Conservation (phyloP, 2,329 filamentous ascomycete species). For the Stylonectria norvegica region DNA sequence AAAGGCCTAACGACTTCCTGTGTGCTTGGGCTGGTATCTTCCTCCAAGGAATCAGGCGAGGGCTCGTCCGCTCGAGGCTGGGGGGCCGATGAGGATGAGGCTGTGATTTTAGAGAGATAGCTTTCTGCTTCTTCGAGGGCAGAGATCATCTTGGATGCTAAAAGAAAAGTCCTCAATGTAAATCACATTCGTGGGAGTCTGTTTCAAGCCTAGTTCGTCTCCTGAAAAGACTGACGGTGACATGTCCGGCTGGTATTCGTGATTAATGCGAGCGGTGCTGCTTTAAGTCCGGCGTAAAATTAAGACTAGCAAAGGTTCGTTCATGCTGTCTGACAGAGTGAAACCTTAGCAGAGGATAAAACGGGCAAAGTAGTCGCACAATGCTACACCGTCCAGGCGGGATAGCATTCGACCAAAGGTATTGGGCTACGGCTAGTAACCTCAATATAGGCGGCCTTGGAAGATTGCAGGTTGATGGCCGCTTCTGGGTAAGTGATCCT, state of each 20-base stretch:
- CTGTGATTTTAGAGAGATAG: not conserved
- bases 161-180: conserved; percentile 15
- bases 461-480: conserved; percentile 26
- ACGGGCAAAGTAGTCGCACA: conserved; percentile 7
- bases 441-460: conserved; percentile 22
- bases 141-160: conserved; percentile 3
- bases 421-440: conserved; percentile 29
- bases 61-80: not conserved
- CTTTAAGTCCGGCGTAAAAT: conserved; percentile 7
- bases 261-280: conserved; percentile 4
- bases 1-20: conserved; percentile 7
- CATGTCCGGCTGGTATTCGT: conserved; percentile 3
- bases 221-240: conserved; percentile 14
- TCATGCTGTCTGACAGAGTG: not conserved
- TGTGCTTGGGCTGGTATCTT: not conserved
- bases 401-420: too few relatives aligned
- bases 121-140: conserved; percentile 15
- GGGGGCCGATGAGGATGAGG: too few relatives aligned
- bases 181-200: conserved; percentile 7
- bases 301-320: conserved; percentile 14
- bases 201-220: not conserved
- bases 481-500: conserved; percentile 33
- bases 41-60: not conserved
- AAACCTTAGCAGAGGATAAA: conserved; percentile 9
- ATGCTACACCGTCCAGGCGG: not conserved